phyloP scores from a whole-genome alignment of 768 basidiomycete species.

The Mycena chlorophos region DNA sequence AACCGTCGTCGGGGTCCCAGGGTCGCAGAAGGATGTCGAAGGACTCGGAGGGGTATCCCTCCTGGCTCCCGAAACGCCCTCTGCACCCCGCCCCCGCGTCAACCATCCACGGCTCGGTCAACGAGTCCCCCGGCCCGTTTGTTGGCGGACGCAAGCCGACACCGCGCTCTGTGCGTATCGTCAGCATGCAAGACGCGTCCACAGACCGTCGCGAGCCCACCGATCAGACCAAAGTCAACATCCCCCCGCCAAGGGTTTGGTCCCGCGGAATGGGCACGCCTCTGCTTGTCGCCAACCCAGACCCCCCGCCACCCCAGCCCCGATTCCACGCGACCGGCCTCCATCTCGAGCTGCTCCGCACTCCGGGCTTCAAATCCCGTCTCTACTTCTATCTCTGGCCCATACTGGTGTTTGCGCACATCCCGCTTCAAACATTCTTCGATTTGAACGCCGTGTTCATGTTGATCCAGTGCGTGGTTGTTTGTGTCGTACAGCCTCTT shows the following conservation, averaged over 20 bases:
- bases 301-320: conserved; percentile 49
- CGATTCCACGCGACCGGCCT: conserved; percentile 67
- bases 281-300: conserved; percentile 39
- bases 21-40: conserved; percentile 34
- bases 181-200: conserved; percentile 61
- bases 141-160: conserved; percentile 74
- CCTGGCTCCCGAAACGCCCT: conserved; percentile 81
- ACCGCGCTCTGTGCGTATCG: conserved; percentile 79
- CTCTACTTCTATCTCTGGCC: conserved; percentile 71
- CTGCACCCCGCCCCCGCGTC: conserved; percentile 74
- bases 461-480: conserved; percentile 80
- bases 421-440: conserved; percentile 79
- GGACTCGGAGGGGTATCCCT: conserved; percentile 69
- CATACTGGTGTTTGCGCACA: conserved; percentile 68
- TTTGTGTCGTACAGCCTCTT: conserved; percentile 29
- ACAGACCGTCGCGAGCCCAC: conserved; percentile 47
- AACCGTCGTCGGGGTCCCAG: conserved; percentile 34
- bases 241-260: conserved; percentile 53
- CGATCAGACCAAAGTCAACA: conserved; percentile 48
- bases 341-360: conserved; percentile 67
- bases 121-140: conserved; percentile 37
- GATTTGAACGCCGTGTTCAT: conserved; percentile 89
- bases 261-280: conserved; percentile 53
- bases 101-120: conserved; percentile 59
- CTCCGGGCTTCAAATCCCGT: conserved; percentile 53